Conservation (phyloP, 352 stramenopile species). For the Halophytophthora polymorphica region DNA sequence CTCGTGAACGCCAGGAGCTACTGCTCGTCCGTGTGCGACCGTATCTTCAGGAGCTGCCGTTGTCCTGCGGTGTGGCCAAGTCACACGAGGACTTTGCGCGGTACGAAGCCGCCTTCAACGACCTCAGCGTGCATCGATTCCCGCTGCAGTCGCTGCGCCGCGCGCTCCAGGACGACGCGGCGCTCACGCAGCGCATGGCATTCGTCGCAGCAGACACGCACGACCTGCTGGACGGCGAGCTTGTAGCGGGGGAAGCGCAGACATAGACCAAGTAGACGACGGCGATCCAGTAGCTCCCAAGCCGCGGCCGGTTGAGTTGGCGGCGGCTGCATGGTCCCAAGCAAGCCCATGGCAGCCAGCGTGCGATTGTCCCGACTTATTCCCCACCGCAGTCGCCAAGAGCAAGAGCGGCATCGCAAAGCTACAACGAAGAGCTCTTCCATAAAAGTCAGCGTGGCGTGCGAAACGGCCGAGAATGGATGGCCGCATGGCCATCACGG, state of each 20-base stretch:
- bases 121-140: conserved; percentile 39
- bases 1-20: conserved; percentile 35
- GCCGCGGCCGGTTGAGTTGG: too few relatives aligned
- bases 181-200: conserved; percentile 18
- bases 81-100: conserved; percentile 48
- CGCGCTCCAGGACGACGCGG: conserved; percentile 11
- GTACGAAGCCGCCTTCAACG: conserved; percentile 80
- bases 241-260: background rate
- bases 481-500: too few relatives aligned
- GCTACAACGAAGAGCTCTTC: background rate
- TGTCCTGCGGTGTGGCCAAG: conserved; percentile 40
- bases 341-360: too few relatives aligned
- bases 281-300: too few relatives aligned
- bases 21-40: conserved; percentile 50
- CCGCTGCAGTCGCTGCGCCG: conserved; percentile 5
- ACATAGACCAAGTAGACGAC: background rate
- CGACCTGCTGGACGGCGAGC: conserved; percentile 1
- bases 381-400: too few relatives aligned
- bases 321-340: too few relatives aligned
- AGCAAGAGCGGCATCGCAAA: background rate
- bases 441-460: background rate
- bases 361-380: too few relatives aligned
- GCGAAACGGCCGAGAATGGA: background rate
- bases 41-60: conserved; percentile 40
- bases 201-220: conserved; percentile 5